Conservation (phyloP, 108 stramenopile species). For the Cyclotella distinguenda region DNA sequence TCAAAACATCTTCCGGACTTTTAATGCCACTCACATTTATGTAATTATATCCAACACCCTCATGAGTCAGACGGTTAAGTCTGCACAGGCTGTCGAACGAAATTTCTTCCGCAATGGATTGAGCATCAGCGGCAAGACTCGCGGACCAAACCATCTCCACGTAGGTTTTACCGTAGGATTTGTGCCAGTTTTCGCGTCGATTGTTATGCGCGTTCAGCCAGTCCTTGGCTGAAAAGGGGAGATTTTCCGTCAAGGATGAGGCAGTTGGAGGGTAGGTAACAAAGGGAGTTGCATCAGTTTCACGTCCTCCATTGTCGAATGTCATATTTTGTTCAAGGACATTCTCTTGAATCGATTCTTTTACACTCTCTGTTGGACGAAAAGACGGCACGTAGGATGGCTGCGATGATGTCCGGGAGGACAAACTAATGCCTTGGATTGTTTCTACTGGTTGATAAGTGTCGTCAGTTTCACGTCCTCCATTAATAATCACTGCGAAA, state of each 20-base stretch:
- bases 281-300: too few relatives aligned
- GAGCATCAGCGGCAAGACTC: neutral
- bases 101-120: neutral
- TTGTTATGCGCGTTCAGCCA: slow-evolving; percentile 6
- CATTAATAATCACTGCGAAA: too few relatives aligned
- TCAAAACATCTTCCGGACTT: neutral
- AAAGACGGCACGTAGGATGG: neutral
- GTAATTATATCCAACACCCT: slow-evolving; percentile 1
- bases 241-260: too few relatives aligned
- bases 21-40: neutral
- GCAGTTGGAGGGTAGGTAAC: too few relatives aligned
- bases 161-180: neutral
- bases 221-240: too few relatives aligned
- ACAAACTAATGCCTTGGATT: neutral
- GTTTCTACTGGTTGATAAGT: neutral
- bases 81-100: neutral
- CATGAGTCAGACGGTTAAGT: neutral
- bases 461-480: too few relatives aligned
- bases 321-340: neutral
- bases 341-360: neutral
- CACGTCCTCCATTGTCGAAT: too few relatives aligned
- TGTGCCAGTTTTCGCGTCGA: slow-evolving; percentile 1
- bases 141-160: neutral
- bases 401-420: neutral
- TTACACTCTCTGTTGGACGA: neutral